Percentiles rank a stretch among this genome's conserved stretches.
These are phyloP conservation scores for Cyclostephanos invisitatus DNA, from an alignment of 108 stramenopile genomes.

Conservation along the genomic window DNA sequence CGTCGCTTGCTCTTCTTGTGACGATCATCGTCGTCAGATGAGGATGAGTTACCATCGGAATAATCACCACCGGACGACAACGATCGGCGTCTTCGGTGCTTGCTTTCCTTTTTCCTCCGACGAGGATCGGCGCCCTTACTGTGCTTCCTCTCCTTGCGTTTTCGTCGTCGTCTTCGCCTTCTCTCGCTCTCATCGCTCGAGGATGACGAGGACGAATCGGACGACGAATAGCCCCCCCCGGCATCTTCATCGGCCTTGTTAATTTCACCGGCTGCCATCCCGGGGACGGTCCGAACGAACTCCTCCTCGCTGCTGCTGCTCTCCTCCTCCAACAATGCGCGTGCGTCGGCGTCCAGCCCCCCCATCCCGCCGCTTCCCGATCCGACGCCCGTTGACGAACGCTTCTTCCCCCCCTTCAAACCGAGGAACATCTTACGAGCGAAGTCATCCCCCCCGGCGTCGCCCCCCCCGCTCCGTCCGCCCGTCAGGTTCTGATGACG, in stretches of 20 bases:
- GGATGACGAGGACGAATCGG: conserved; percentile 21
- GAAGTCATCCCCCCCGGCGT: conserved; percentile 71
- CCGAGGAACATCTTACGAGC: conserved; percentile 79
- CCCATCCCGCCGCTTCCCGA: conserved; percentile 13
- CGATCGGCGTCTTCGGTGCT: conserved; percentile 28
- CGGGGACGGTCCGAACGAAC: conserved; percentile 36
- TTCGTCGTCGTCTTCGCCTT: conserved; percentile 32
- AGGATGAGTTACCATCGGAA: conserved; percentile 35
- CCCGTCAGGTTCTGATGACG: conserved; percentile 74
- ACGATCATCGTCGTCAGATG: conserved; percentile 32
- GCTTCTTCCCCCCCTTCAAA: conserved; percentile 75
- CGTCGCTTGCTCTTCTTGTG: conserved; percentile 25
- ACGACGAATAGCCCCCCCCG: background rate
- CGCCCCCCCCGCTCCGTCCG: conserved; percentile 48
- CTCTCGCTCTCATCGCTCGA: conserved; percentile 26
- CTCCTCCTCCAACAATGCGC: conserved; percentile 58
- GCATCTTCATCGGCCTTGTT: conserved; percentile 3
- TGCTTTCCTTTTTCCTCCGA: conserved; percentile 37
- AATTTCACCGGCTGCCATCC: background rate
- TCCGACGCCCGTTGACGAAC: conserved; percentile 24
- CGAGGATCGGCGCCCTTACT: conserved; percentile 35
- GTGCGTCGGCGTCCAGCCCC: conserved; percentile 27
- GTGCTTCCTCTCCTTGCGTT: conserved; percentile 44
- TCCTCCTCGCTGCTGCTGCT: conserved; percentile 86
- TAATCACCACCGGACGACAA: conserved; percentile 40